These are phyloP conservation scores for Effrenium voratum DNA, from an alignment of 73 alveolate species.

Conservation along the genomic window DNA sequence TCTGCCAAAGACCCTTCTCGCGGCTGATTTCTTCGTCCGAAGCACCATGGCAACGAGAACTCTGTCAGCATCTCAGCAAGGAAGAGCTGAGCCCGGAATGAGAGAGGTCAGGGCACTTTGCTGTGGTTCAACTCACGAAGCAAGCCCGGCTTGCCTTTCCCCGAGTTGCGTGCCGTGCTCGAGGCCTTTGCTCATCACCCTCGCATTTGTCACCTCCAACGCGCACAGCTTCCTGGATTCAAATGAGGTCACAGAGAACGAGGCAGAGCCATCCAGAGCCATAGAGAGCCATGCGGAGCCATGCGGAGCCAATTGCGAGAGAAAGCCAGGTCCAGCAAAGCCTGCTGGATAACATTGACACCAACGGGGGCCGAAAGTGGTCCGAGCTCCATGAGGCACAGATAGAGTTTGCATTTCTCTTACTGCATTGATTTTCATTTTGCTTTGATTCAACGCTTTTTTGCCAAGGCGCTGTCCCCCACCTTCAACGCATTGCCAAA, in stretches of 20 bases:
- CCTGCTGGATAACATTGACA: slow-evolving; percentile 77
- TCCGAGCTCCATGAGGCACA: slow-evolving; percentile 72
- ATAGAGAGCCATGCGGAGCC: slow-evolving; percentile 55
- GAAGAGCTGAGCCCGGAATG: no score
- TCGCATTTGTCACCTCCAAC: slow-evolving; percentile 13
- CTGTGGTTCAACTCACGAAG: no score
- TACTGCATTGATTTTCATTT: neutral
- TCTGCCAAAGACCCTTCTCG: slow-evolving; percentile 94
- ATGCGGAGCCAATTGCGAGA: neutral
- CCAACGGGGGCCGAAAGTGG: slow-evolving; percentile 67
- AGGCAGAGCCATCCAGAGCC: slow-evolving; percentile 37
- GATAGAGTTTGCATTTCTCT: neutral
- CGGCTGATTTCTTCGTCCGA: slow-evolving; percentile 90
- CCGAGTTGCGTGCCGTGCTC: no score
- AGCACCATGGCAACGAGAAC: slow-evolving; percentile 89
- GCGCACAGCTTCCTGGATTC: slow-evolving; percentile 91
- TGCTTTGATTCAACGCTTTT: neutral
- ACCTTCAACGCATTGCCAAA: slow-evolving; percentile 92
- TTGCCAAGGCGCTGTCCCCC: slow-evolving; percentile 67
- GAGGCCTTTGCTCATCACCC: slow-evolving; percentile 85
- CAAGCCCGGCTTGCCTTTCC: no score
- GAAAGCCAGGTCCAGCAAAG: slow-evolving; percentile 71
- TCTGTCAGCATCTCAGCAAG: slow-evolving; percentile 31
- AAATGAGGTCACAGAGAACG: slow-evolving; percentile 88
- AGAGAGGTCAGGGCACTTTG: no score